Conservation (phyloP, 768 basidiomycete genomes). For the Leccinum incarnatum region DNA sequence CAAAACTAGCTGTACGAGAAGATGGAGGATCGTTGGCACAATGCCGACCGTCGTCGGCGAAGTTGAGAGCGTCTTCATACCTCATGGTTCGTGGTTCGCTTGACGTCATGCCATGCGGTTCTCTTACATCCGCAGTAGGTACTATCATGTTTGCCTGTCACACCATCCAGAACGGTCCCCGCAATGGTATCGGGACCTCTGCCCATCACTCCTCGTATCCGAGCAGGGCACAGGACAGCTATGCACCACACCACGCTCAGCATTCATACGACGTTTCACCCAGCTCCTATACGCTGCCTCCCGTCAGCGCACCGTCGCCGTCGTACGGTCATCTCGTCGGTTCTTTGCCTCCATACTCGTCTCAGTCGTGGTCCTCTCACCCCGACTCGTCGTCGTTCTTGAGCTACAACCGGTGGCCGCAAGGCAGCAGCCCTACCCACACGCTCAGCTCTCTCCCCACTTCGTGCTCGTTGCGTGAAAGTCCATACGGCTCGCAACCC, state of each 20-base stretch:
- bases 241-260: slow-evolving; percentile 23
- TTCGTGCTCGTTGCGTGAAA: slow-evolving; percentile 31
- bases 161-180: slow-evolving; percentile 28
- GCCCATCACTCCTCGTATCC: slow-evolving; percentile 26
- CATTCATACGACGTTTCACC: slow-evolving; percentile 29
- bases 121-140: slow-evolving; percentile 26
- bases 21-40: slow-evolving; percentile 71
- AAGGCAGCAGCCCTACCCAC: slow-evolving; percentile 28
- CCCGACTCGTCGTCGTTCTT: slow-evolving; percentile 30
- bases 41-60: slow-evolving; percentile 59
- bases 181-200: slow-evolving; percentile 18
- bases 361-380: slow-evolving; percentile 27
- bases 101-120: slow-evolving; percentile 37
- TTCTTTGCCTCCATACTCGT: slow-evolving; percentile 28
- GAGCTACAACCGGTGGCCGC: slow-evolving; percentile 31
- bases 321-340: slow-evolving; percentile 26
- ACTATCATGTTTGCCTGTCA: slow-evolving; percentile 42
- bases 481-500: slow-evolving; percentile 25
- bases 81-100: slow-evolving; percentile 64
- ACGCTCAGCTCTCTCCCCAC: slow-evolving; percentile 22
- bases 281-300: slow-evolving; percentile 31
- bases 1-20: slow-evolving; percentile 83
- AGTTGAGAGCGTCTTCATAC: slow-evolving; percentile 87
- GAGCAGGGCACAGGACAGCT: slow-evolving; percentile 26
- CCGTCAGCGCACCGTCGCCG: slow-evolving; percentile 28